phyloP scores from a whole-genome alignment of 129 eudicot species.

The Deinandra increscens region DNA sequence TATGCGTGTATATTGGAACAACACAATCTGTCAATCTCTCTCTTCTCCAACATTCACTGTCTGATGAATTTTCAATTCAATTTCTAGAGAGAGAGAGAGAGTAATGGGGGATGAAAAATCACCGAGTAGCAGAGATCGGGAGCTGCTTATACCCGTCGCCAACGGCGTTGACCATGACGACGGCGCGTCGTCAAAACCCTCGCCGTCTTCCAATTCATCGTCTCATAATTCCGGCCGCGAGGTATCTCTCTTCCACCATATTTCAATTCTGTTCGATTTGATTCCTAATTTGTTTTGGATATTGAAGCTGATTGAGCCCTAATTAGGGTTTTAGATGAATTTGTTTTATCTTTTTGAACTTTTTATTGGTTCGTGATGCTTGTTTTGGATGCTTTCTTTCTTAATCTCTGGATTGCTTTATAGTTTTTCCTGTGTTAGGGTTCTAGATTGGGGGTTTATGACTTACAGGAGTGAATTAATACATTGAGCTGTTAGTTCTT shows the following conservation, averaged over 20 bases:
- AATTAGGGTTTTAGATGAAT: conserved; percentile 26
- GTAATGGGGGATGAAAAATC: conserved; percentile 84
- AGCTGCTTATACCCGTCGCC: conserved; percentile 82
- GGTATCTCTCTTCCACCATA: conserved; percentile 31
- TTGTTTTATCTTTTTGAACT: not conserved
- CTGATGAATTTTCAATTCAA: conserved; percentile 7
- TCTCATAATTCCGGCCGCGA: conserved; percentile 82
- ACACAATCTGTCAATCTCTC: not conserved
- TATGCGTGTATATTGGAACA: not conserved
- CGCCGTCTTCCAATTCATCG: conserved; percentile 56
- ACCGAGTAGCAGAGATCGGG: conserved; percentile 72
- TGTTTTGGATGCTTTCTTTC: no score
- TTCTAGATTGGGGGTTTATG: conserved; percentile 17
- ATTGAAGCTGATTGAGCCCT: conserved; percentile 15
- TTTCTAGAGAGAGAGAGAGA: conserved; percentile 23
- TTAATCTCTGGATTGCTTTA: no score
- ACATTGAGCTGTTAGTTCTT: not conserved
- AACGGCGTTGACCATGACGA: conserved; percentile 45
- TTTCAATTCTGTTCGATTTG: not conserved
- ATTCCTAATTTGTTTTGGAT: not conserved
- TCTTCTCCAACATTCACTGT: conserved; percentile 5
- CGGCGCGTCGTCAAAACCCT: conserved; percentile 56
- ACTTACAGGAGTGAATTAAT: not conserved
- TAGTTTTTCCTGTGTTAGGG: not conserved
- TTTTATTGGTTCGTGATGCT: not conserved